Evolutionary conservation across 2,329 filamentous ascomycete species (phyloP), one percentile per base, ranked within the genome.

Genomic region (Ophiocordyceps camponoti-rufipedis): DNA sequence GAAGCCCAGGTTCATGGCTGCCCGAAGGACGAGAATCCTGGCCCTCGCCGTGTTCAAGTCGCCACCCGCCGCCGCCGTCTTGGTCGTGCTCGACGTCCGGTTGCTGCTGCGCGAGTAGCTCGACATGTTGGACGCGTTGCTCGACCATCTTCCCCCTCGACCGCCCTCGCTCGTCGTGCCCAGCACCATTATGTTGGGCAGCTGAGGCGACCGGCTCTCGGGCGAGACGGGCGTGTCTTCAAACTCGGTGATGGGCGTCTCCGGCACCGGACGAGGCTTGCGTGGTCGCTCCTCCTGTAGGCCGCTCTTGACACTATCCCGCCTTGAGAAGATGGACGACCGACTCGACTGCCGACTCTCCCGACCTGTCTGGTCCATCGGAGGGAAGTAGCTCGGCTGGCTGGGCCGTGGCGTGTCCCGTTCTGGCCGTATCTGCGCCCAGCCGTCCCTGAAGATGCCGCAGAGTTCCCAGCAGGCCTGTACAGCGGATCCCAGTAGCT

Each of bases 391-490:
- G 44, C 71, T 80, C 11, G 80, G 74, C 58, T 94, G 86, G 46
- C 74, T 84, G 2, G 87, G 84, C 35, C 86, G 74, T 13, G 89
- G 88, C 2, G 88, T 94, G 41, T 82, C 83, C 46, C 87, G 72
- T 49, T 94, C 87, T 5, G 88, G 86, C 45, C 86, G 77, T 42
- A 91, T 78, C 54, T 91, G 84, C 4, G 85, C 86, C 86, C 88
- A 94, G 16, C 86, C 86, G 64, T 91, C 84, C 43, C 86, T 75
- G 68, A 95, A 94, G 45, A 95, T 78, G 62, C 95, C 86, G 58
- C 86, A 94, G 6, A 95, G 72, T 52, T 94, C 87, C 86, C 86
- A 95, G 59, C 88, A 95, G 13, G 88, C 85, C 57, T 94, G 87
- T 0, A 94, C 83, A 1, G 88, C 86, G 1, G 85, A 91, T 5